These are phyloP conservation scores for Verticillium isaacii DNA, from an alignment of 2,329 filamentous ascomycete species.

Conservation along the genomic window DNA sequence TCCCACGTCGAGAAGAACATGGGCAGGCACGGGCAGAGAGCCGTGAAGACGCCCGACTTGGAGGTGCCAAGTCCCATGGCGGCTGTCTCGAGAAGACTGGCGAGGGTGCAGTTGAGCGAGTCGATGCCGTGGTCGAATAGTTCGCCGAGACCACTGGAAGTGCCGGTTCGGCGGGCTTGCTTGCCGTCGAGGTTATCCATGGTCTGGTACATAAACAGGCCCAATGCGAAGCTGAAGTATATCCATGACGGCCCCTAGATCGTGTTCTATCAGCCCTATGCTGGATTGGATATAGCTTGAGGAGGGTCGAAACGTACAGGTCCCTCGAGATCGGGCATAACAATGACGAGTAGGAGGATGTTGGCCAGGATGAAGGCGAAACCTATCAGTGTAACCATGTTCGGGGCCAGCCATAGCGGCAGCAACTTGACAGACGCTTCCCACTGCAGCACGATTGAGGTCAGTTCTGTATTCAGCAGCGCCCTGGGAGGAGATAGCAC, in stretches of 20 bases:
- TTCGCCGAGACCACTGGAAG: constrained; percentile 90
- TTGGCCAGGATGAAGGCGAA: constrained; percentile 93
- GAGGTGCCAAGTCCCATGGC: constrained; percentile 88
- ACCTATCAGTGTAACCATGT: constrained; percentile 92
- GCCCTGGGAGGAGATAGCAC: constrained; percentile 3
- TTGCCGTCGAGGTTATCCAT: constrained; percentile 99
- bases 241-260: constrained; percentile 78
- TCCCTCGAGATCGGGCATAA: constrained; percentile 85
- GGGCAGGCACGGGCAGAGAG: constrained; percentile 82
- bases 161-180: constrained; percentile 90
- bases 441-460: constrained; percentile 59
- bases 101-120: constrained; percentile 93
- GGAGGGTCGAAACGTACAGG: constrained; percentile 55
- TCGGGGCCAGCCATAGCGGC: constrained; percentile 94
- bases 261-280: background rate
- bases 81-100: constrained; percentile 82
- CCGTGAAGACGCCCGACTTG: constrained; percentile 83
- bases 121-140: constrained; percentile 99
- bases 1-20: constrained; percentile 99
- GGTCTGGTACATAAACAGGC: constrained; percentile 97
- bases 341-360: constrained; percentile 66
- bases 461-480: constrained; percentile 5
- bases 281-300: too few relatives aligned
- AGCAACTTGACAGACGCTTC: constrained; percentile 90
- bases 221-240: constrained; percentile 92